Evolutionary conservation across 139 green algal species (phyloP), one percentile per base, ranked within the genome.

Genomic region (Tetraselmis chui): DNA sequence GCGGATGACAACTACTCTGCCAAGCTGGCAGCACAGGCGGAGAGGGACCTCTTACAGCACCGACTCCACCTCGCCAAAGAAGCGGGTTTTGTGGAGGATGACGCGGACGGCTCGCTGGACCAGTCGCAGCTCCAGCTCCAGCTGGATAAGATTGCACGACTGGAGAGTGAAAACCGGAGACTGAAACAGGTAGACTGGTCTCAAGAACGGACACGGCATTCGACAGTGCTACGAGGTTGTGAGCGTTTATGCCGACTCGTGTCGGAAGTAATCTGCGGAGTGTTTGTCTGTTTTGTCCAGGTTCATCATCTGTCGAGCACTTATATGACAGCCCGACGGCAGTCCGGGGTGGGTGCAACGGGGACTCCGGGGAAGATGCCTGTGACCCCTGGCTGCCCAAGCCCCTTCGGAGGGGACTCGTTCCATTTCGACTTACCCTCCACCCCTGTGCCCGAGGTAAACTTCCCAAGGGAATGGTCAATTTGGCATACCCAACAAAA

Each of bases 111-210:
- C 11, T 67, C 18, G 45, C 45, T 67, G 45, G 45, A 67, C 45
- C 45, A 67, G 45, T 67, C 45, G 45, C 45, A 67, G 45, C 45
- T 67, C 11, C 77, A 86, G 31, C 82, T 85, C 58, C 87, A 91
- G 84, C 76, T 94, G 5, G 81, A 84, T 1, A 82, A 87, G 23
- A 93, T 96, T 28, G 85, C 88, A 0, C 80, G 91, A n/a, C 87
- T 96, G 31, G 89, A 96, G 85, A 67, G 80, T 2, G 88, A 96
- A 84, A 75, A 94, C 31, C 82, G 85, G 28, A 75, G 82, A 32
- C 84, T 89, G 31, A 67, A 67, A 18, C 45, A 67, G 45, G 45
- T 67, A 18, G 11, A 18, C 45, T 18, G n/a, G n/a, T n/a, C n/a
- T n/a, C n/a, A n/a, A n/a, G n/a, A n/a, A n/a, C n/a, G n/a, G n/a